These are phyloP conservation scores for Pseudogymnoascus sp. DNA, from an alignment of 2,329 filamentous ascomycete species.

Conservation along the genomic window DNA sequence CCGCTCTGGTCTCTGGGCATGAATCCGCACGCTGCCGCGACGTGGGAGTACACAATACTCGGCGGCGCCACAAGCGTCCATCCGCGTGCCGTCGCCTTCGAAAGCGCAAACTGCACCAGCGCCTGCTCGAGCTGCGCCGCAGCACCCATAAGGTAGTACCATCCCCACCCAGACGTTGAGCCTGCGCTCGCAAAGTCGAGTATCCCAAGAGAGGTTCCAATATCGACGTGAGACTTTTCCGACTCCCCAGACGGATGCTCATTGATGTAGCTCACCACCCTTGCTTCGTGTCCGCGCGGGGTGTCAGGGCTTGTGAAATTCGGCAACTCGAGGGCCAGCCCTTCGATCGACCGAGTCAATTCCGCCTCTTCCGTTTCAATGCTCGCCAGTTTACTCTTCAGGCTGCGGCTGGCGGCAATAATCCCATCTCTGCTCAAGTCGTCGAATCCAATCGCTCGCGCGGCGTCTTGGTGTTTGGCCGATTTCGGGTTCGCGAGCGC, in stretches of 20 bases:
- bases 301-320: constrained; percentile 77
- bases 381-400: constrained; percentile 56
- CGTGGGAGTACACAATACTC: constrained; percentile 84
- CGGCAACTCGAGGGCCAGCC: constrained; percentile 70
- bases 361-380: constrained; percentile 58
- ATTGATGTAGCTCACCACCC: constrained; percentile 73
- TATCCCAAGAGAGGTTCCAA: constrained; percentile 80
- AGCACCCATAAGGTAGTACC: constrained; percentile 93
- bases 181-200: constrained; percentile 81
- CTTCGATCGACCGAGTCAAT: constrained; percentile 60
- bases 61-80: constrained; percentile 82
- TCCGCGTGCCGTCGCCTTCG: constrained; percentile 62
- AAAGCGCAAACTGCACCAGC: constrained; percentile 77
- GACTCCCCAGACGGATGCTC: constrained; percentile 54
- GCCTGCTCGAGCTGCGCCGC: constrained; percentile 93
- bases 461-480: constrained; percentile 34
- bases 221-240: constrained; percentile 65
- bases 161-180: constrained; percentile 88
- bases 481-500: constrained; percentile 47
- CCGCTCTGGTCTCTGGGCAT: constrained; percentile 84
- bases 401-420: constrained; percentile 53
- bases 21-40: constrained; percentile 87
- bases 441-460: constrained; percentile 24
- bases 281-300: constrained; percentile 60
- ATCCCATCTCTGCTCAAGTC: constrained; percentile 44